Base-by-base conservation (phyloP, 306 rosid species). In the Rosa chinensis region DNA sequence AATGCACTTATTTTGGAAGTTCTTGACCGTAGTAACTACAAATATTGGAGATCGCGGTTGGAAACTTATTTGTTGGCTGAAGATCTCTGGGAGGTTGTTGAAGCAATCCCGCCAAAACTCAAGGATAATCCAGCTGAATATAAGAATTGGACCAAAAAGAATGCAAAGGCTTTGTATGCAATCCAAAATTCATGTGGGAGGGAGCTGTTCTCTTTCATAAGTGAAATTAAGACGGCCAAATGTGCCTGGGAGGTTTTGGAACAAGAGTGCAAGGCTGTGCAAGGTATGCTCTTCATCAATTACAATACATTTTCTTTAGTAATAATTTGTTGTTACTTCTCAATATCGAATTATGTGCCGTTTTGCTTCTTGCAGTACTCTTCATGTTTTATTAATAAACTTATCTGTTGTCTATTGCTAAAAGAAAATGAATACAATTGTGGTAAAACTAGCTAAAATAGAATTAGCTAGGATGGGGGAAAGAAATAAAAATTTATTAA, bases 201-300 rank as follows among this genome's bases (percentile, higher is more conserved):
- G 17, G 40, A 13, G 8, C 2, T 32, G n/a, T 3, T 66, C 13
- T 35, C 70, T 35, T 12, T 28, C 10, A 25, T 25, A 10, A 23
- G 25, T 5, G 7, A 8, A 13, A 11, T 18, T 1, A 0, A 14
- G 3, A 2, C 7, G 3, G 76, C 82, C 5, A 28, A 44, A 25
- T 7, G 12, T 2, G 82, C 82, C 18, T 70, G 82, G 77, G 21
- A 25, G 10, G 21, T 17, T 40, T 78, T 78, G 55, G 58, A 43
- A 55, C 21, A 6, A 7, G 9, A 1, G 61, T 55, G 10, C 61
- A 4, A 9, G 11, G 25, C 11, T 70, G 23, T 21, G 0, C 11
- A 7, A 21, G 64, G 64, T 58, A 32, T 32, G 35, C 35, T 32
- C 35, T 32, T 32, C 3, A 1, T 32, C 35, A 32, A 32, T 1